A percentile compares a stretch with the other conserved stretches of the same genome.
Conservation (phyloP, 352 stramenopile genomes). For the Phytophthora gonapodyides region DNA sequence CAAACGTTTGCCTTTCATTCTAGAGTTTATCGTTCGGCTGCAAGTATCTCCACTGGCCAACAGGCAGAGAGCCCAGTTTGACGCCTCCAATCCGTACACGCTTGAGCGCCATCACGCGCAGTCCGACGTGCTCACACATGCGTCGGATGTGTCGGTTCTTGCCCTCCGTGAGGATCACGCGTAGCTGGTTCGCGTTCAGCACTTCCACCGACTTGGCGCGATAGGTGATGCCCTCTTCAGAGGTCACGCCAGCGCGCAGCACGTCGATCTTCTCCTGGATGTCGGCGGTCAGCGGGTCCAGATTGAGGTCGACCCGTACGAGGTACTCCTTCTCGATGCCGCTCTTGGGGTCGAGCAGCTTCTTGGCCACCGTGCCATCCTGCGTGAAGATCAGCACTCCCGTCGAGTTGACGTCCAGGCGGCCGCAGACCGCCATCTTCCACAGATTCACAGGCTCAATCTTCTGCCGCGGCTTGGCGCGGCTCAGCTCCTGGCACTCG, state of each 20-base stretch:
- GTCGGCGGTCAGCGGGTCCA: slow-evolving; percentile 47
- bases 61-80: slow-evolving; percentile 68
- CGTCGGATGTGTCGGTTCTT: slow-evolving; percentile 96
- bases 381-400: slow-evolving; percentile 84
- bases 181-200: slow-evolving; percentile 81
- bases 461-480: slow-evolving; percentile 39
- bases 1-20: slow-evolving; percentile 14
- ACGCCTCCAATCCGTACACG: slow-evolving; percentile 92
- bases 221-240: slow-evolving; percentile 66
- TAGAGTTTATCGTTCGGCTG: slow-evolving; percentile 69
- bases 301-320: slow-evolving; percentile 65
- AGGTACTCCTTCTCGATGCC: slow-evolving; percentile 88
- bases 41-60: slow-evolving; percentile 84
- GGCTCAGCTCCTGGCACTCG: slow-evolving; percentile 70
- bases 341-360: slow-evolving; percentile 72
- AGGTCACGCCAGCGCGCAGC: slow-evolving; percentile 62
- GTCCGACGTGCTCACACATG: slow-evolving; percentile 94
- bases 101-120: slow-evolving; percentile 91
- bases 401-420: slow-evolving; percentile 85
- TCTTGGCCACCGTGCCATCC: slow-evolving; percentile 75
- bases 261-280: slow-evolving; percentile 42
- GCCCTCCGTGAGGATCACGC: slow-evolving; percentile 93
- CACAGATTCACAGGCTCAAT: slow-evolving; percentile 63
- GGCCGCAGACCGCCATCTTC: slow-evolving; percentile 85
- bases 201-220: slow-evolving; percentile 78